phyloP scores from a whole-genome alignment of 148 eudicot species.

The Hydrangea macrophylla region DNA sequence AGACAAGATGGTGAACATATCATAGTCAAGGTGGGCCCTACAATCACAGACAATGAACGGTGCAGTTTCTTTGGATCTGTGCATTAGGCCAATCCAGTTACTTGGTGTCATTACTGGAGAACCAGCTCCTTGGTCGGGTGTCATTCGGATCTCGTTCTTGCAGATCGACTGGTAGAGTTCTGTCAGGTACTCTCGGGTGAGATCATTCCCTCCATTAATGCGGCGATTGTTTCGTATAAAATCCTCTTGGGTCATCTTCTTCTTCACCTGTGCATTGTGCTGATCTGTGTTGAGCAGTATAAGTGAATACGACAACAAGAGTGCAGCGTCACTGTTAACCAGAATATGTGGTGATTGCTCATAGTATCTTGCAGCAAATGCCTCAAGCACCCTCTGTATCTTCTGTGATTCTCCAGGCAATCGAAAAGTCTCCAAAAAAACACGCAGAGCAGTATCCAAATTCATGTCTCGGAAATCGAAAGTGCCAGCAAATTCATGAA shows the following conservation, averaged over 20 bases:
- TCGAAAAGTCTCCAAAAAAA: conserved; percentile 63
- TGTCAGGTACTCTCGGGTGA: conserved; percentile 73
- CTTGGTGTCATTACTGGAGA: conserved; percentile 63
- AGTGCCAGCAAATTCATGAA: conserved; percentile 87
- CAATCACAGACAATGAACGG: conserved; percentile 68
- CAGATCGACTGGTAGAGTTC: conserved; percentile 79
- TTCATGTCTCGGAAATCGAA: conserved; percentile 61
- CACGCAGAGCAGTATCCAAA: conserved; percentile 58
- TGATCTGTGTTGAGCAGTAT: conserved; percentile 94
- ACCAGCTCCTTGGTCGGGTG: conserved; percentile 70
- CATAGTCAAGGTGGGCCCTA: conserved; percentile 73
- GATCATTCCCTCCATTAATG: conserved; percentile 90
- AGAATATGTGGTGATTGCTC: conserved; percentile 78
- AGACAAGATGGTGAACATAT: conserved; percentile 83
- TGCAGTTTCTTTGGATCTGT: conserved; percentile 64
- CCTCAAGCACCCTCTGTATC: conserved; percentile 94
- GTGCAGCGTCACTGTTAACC: conserved; percentile 90
- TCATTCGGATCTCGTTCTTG: conserved; percentile 79
- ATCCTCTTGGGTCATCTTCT: conserved; percentile 93
- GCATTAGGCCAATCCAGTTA: conserved; percentile 81
- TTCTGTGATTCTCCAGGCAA: conserved; percentile 89
- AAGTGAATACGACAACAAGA: conserved; percentile 74
- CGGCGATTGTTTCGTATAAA: conserved; percentile 81
- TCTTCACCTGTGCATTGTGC: conserved; percentile 92
- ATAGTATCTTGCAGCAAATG: conserved; percentile 85